Evolutionary conservation across 2,329 filamentous ascomycete genomes (phyloP), one percentile per base, ranked within the genome.

Genomic region (Balansia obtecta): DNA sequence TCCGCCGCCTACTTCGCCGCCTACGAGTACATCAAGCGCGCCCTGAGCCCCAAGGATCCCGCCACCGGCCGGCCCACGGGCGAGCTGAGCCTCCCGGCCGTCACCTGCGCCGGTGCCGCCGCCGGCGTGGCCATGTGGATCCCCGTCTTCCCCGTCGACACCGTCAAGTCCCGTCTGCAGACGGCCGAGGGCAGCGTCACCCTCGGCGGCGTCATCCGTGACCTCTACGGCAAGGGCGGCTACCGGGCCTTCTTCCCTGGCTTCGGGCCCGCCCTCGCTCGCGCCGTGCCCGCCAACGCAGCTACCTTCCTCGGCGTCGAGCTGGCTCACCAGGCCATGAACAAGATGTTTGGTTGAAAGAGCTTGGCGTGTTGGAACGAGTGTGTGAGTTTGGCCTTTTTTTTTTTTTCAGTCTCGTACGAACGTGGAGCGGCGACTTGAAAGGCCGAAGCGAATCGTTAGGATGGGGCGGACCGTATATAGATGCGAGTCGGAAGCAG

Each of bases 81-180:
- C 41, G 75, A 93, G 59, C 71, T 97, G 52, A 91, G 85, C 61
- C 73, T 98, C 55, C 72, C 80, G 2, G 93, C 93, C 11, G 79
- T 98, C 51, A 88, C 90, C 60, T 79, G 81, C 30, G 93, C 93
- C 2, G 93, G 93, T 60, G 93, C 87, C 55, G 86, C 84, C 4
- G 93, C 93, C 0, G 93, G 93, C 63, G 80, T 98, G 27, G 93
- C 93, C 55, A 98, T 98, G 93, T 98, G 93, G 93, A 93, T 96
- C 58, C 90, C 93, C 49, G 90, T 98, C 41, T 98, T 98, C 79
- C 93, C 93, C 20, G 79, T 98, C 56, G 93, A 98, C 64, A 98
- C 93, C 0, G 83, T 98, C 71, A 98, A 98, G 80, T 90, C 85
- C 56, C 77, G 90, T 38, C 71, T 98, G 65, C 93, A 98, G 76